Conservation (phyloP, 148 eudicot species). For the Polygonum aviculare region DNA sequence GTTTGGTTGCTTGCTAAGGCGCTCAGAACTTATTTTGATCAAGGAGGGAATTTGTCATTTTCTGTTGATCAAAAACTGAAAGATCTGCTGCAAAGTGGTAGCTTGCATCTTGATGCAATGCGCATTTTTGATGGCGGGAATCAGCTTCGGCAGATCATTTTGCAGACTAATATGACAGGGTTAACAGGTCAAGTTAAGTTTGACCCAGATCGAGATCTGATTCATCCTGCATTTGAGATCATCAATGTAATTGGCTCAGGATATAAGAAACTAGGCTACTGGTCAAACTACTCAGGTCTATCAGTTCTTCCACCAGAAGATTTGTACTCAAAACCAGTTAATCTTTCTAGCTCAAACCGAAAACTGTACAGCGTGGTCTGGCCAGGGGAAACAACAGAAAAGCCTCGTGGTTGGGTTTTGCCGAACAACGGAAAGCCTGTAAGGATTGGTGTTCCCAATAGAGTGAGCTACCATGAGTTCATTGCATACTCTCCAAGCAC, state of each 20-base stretch:
- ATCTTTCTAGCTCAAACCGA: constrained; percentile 32
- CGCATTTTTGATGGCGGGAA: constrained; percentile 58
- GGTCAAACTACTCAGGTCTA: constrained; percentile 61
- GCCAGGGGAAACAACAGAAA: constrained; percentile 54
- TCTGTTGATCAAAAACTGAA: constrained; percentile 33
- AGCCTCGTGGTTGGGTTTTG: constrained; percentile 83
- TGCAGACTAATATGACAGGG: constrained; percentile 39
- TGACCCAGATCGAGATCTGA: constrained; percentile 26
- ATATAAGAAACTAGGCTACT: constrained; percentile 47
- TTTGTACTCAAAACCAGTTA: constrained; percentile 23
- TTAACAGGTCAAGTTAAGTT: constrained; percentile 50
- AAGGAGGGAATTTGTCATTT: constrained; percentile 57
- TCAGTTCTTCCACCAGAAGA: constrained; percentile 54
- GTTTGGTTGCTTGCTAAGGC: constrained; percentile 73
- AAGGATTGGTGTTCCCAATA: constrained; percentile 65
- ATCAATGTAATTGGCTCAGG: constrained; percentile 67
- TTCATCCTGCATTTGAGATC: constrained; percentile 52
- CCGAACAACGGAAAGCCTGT: constrained; percentile 45
- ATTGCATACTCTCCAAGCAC: constrained; percentile 28
- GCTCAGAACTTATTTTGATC: constrained; percentile 33
- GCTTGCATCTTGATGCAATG: constrained; percentile 45
- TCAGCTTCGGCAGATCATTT: constrained; percentile 29
- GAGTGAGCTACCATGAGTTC: constrained; percentile 49
- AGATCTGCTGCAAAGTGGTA: constrained; percentile 15
- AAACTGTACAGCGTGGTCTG: constrained; percentile 38